phyloP scores from a whole-genome alignment of 495 filamentous ascomycete genomes.

The Mycothermus thermophilus region DNA sequence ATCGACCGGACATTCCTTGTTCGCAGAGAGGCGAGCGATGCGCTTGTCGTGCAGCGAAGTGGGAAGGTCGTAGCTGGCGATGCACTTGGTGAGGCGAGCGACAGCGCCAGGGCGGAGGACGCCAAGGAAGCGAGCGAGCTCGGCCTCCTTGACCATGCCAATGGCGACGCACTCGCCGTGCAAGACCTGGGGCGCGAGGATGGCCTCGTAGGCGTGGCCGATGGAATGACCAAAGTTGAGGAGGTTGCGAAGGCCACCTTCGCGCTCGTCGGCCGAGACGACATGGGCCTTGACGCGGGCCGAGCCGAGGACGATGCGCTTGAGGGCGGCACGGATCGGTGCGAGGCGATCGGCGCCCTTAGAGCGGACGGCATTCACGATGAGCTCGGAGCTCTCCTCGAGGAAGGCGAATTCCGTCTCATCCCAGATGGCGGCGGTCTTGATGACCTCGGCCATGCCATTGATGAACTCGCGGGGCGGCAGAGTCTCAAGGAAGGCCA shows the following conservation, averaged over 20 bases:
- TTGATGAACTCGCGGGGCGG: constrained; percentile 93
- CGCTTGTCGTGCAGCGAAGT: constrained; percentile 72
- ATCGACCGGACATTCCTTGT: constrained; percentile 85
- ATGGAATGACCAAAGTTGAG: constrained; percentile 98
- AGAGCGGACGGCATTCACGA: constrained; percentile 56
- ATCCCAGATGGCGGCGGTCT: constrained; percentile 94
- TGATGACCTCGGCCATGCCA: constrained; percentile 96
- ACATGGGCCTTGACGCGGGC: constrained; percentile 85
- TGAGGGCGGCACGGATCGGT: constrained; percentile 60
- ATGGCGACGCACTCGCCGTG: constrained; percentile 94
- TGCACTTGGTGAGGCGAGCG: constrained; percentile 76
- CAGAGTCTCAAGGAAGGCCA: constrained; percentile 81
- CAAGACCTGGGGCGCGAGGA: constrained; percentile 86
- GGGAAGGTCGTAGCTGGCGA: constrained; percentile 84
- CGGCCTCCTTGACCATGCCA: constrained; percentile 96
- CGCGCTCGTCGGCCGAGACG: constrained; percentile 83
- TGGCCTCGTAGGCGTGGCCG: constrained; percentile 90
- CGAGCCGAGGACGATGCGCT: constrained; percentile 76
- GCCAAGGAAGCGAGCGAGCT: constrained; percentile 79
- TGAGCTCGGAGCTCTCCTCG: constrained; percentile 61
- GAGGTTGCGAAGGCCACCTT: constrained; percentile 87
- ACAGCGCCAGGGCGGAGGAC: constrained; percentile 79
- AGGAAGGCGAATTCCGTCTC: constrained; percentile 74
- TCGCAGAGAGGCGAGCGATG: constrained; percentile 72
- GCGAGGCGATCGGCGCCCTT: constrained; percentile 45